Base-by-base conservation (phyloP, 1,284 basidiomycete species). In the Leccinum pachyderme region DNA sequence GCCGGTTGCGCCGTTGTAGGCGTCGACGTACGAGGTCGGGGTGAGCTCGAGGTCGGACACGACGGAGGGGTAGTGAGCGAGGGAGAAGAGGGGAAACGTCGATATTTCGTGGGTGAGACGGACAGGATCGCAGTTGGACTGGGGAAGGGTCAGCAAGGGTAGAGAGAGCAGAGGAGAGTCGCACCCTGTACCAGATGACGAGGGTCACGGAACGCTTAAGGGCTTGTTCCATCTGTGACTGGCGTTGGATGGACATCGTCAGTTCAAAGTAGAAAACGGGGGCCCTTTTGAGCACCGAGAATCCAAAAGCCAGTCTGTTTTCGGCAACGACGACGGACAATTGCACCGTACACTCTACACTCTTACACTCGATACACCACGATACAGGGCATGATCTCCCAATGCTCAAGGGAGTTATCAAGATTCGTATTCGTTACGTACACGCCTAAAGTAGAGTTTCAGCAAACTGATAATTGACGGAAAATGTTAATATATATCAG, bases 141-240 rank as follows among this genome's bases (percentile, higher is more conserved):
- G 61, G 33, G 39, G 18, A 12, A 25, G 2, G 2, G 15, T 67
- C 51, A 67, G 47, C n/a, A 22, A 27, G 0, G 25, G 2, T n/a
- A 29, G 24, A 31, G 9, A 31, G 8, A 47, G 18, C 12, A 43
- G 24, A 39, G 8, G 18, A 22, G 0, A 11, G 13, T 31, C 6
- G 6, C 18, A 82, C 82, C 73, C 83, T 81, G 71, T 85, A 84
- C 84, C 85, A 87, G 55, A 86, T 80, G 44, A 87, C 78, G 54
- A 87, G 75, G 1, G 82, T 86, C 7, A 85, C 76, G 7, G 83
- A 81, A 29, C 77, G 67, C 32, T 60, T 71, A 46, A 68, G 61
- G 12, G 67, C 62, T 12, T 63, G 68, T 44, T 71, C 68, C 51
- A 68, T 59, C 59, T 71, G 58, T 3, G 53, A 60, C n/a, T 71